These are phyloP conservation scores for Passiflora organensis DNA, from an alignment of 345 rosid species.

Conservation along the genomic window DNA sequence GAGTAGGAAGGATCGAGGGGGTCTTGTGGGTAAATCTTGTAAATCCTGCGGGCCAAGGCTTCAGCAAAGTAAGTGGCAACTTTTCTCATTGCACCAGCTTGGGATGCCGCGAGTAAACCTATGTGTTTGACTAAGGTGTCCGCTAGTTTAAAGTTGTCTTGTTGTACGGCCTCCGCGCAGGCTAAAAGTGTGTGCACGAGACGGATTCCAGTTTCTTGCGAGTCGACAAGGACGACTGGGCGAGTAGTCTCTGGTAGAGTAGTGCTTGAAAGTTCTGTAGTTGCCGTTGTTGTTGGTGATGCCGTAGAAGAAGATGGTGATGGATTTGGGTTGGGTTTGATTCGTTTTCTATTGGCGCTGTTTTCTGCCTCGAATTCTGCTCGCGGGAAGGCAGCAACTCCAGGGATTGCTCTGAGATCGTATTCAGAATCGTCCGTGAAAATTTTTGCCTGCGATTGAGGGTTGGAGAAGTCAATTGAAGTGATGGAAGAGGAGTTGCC, in stretches of 20 bases:
- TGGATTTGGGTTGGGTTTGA: slow-evolving; percentile 4
- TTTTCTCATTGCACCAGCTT: slow-evolving; percentile 29
- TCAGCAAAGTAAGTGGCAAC: slow-evolving; percentile 27
- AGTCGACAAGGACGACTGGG: slow-evolving; percentile 22
- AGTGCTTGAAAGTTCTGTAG: background rate
- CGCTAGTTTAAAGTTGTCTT: slow-evolving; percentile 19
- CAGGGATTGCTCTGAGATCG: slow-evolving; percentile 32
- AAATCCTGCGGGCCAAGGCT: slow-evolving; percentile 32
- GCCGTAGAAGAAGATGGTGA: slow-evolving; percentile 1
- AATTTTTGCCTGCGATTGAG: slow-evolving; percentile 4
- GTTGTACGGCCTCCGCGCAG: slow-evolving; percentile 28
- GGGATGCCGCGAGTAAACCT: slow-evolving; percentile 26
- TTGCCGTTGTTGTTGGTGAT: no score
- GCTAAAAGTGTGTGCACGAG: slow-evolving; percentile 29
- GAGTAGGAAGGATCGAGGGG: slow-evolving; percentile 18
- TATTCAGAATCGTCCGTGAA: slow-evolving; percentile 25
- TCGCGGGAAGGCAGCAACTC: slow-evolving; percentile 25
- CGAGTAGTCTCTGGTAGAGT: slow-evolving; percentile 9
- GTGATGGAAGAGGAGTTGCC: slow-evolving; percentile 5
- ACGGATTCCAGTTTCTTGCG: slow-evolving; percentile 27
- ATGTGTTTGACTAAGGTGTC: slow-evolving; percentile 25
- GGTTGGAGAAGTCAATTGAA: background rate
- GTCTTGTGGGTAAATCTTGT: slow-evolving; percentile 25
- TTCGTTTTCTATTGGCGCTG: slow-evolving; percentile 10
- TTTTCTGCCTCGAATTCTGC: slow-evolving; percentile 5